phyloP scores from a whole-genome alignment of 495 filamentous ascomycete species.

The Penicillium angulare region DNA sequence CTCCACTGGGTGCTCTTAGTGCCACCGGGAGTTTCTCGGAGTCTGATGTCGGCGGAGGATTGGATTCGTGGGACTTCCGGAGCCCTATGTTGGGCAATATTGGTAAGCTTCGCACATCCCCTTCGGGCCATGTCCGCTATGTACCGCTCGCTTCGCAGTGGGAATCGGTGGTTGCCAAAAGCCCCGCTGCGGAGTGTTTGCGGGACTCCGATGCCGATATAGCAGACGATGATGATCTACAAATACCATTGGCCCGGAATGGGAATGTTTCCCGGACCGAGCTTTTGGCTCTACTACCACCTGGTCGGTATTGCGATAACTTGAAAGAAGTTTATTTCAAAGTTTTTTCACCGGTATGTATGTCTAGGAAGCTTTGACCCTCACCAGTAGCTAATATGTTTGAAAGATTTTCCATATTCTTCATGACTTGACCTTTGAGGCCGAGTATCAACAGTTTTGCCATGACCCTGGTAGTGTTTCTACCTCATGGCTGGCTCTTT shows the following conservation, averaged over 20 bases:
- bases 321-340: constrained; percentile 42
- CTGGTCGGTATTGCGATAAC: constrained; percentile 37
- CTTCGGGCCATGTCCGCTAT: constrained; percentile 43
- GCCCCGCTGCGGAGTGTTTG: constrained; percentile 28
- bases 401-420: constrained; percentile 43
- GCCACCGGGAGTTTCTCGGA: constrained; percentile 33
- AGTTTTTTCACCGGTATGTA: constrained; percentile 41
- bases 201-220: constrained; percentile 30
- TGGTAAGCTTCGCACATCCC: constrained; percentile 32
- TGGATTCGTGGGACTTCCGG: constrained; percentile 13
- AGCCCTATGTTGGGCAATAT: constrained; percentile 25
- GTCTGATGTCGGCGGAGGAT: constrained; percentile 22
- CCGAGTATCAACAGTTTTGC: constrained; percentile 46
- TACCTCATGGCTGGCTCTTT: constrained; percentile 41
- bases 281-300: constrained; percentile 35
- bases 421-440: constrained; percentile 48
- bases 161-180: constrained; percentile 30
- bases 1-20: constrained; percentile 34
- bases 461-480: constrained; percentile 41
- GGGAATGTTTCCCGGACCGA: constrained; percentile 30
- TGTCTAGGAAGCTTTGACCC: neutral
- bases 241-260: constrained; percentile 32
- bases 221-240: constrained; percentile 38
- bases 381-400: neutral
- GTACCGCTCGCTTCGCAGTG: constrained; percentile 37